Evolutionary conservation across 1,284 basidiomycete species (phyloP).

Genomic region (Apiotrichum mycotoxinovorans): DNA sequence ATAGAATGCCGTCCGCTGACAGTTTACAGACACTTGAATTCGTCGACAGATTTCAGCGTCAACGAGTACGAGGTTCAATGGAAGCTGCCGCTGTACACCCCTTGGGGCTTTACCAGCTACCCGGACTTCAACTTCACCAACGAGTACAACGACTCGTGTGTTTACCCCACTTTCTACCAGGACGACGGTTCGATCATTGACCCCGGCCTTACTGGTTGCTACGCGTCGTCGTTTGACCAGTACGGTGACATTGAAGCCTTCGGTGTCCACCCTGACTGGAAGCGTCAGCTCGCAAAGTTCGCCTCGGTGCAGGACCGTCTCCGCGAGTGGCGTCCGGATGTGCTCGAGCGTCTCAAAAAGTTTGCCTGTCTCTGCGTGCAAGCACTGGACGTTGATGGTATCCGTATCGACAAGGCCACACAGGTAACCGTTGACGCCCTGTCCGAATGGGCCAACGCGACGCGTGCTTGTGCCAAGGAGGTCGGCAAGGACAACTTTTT

Average conservation of each 20-base stretch:
- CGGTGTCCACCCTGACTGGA: constrained; percentile 73
- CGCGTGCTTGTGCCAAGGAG: constrained; percentile 65
- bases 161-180: constrained; percentile 71
- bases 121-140: constrained; percentile 63
- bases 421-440: constrained; percentile 80
- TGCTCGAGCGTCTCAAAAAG: constrained; percentile 68
- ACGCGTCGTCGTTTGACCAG: constrained; percentile 80
- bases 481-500: constrained; percentile 80
- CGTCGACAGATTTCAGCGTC: constrained; percentile 70
- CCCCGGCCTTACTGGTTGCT: constrained; percentile 63
- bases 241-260: constrained; percentile 94
- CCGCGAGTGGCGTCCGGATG: constrained; percentile 75
- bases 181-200: constrained; percentile 65
- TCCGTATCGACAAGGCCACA: constrained; percentile 89
- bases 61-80: constrained; percentile 70
- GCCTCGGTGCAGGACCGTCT: constrained; percentile 91
- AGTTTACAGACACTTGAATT: constrained; percentile 54
- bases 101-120: constrained; percentile 81
- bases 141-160: constrained; percentile 66
- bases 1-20: neutral
- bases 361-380: constrained; percentile 81
- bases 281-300: constrained; percentile 89
- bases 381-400: constrained; percentile 81
- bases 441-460: constrained; percentile 67
- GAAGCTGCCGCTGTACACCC: constrained; percentile 70